Base-by-base conservation (phyloP, 768 basidiomycete genomes). In the Collybia sp. region DNA sequence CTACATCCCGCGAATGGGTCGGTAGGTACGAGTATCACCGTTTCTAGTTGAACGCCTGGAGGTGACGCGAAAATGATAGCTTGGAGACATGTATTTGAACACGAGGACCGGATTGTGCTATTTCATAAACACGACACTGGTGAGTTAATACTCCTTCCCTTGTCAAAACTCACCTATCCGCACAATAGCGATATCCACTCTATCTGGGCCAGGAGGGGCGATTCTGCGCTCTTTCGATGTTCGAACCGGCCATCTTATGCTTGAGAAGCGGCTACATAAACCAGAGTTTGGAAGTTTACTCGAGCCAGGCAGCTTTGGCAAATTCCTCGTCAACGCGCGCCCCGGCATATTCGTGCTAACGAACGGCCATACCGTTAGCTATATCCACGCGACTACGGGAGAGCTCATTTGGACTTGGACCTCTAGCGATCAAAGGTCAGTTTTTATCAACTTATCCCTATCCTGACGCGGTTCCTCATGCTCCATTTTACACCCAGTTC, bases 11-110 rank as follows among this genome's bases (percentile, higher is more conserved):
- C 71, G 8, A 76, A 85, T 53, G 92, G 93, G 1, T 73, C 72
- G 41, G 66, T 93, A 58, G 82, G 93, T 93, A 60, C 51, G 80
- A 62, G 15, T 17, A 43, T 45, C 30, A 31, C 6, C 13, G 32
- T 31, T 40, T 19, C 33, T 16, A 11, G 32, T 40, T 11, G 6
- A 42, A 39, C n/a, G 40, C 16, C 33, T 51, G 33, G 50, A 47
- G 46, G 33, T 42, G 44, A 20, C 44, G 17, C 46, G 44, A 53
- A 50, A 11, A 18, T 40, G 42, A 38, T 53, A 91, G 90, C 72
- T 15, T 96, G 93, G 93, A 75, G 93, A 63, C 77, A 88, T 63
- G 63, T 86, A 45, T 84, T 83, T 53, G 83, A 85, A n/a, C 57
- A 73, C 2, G 71, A 75, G 20, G 93, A 96, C 54, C 67, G 71